Conservation (phyloP, 331 rosid species). For the Malus hybrid region DNA sequence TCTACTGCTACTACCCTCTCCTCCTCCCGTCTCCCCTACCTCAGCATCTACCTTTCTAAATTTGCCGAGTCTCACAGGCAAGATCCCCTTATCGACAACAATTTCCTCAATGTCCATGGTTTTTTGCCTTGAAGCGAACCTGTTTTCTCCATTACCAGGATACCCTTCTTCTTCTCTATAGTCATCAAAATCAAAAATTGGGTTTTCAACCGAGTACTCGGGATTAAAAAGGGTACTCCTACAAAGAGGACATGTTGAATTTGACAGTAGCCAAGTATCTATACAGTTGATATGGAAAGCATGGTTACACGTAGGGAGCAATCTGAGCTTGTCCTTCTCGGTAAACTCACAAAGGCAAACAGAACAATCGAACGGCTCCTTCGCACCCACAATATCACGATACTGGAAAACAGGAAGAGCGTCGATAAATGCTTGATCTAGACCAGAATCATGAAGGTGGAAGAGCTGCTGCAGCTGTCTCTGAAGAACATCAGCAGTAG, state of each 20-base stretch:
- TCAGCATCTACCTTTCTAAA: slow-evolving; percentile 52
- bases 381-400: slow-evolving; percentile 79
- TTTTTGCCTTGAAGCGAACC: slow-evolving; percentile 48
- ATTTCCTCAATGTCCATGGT: slow-evolving; percentile 60
- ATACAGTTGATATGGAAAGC: slow-evolving; percentile 90
- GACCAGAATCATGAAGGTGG: slow-evolving; percentile 95
- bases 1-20: slow-evolving; percentile 87
- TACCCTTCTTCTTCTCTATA: slow-evolving; percentile 66
- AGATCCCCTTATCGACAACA: slow-evolving; percentile 56
- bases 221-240: slow-evolving; percentile 70
- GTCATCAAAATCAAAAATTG: slow-evolving; percentile 75
- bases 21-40: slow-evolving; percentile 48
- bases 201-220: slow-evolving; percentile 60
- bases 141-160: slow-evolving; percentile 41
- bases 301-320: slow-evolving; percentile 94
- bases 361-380: slow-evolving; percentile 92
- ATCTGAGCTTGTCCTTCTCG: slow-evolving; percentile 78
- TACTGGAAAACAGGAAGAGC: slow-evolving; percentile 97
- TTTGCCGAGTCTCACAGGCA: slow-evolving; percentile 88
- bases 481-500: slow-evolving; percentile 84
- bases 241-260: slow-evolving; percentile 93
- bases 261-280: slow-evolving; percentile 96
- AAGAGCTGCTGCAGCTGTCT: slow-evolving; percentile 95
- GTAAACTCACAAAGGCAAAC: slow-evolving; percentile 89
- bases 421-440: slow-evolving; percentile 94